phyloP scores from a whole-genome alignment of 768 basidiomycete species.

The Tylopilus felleus region DNA sequence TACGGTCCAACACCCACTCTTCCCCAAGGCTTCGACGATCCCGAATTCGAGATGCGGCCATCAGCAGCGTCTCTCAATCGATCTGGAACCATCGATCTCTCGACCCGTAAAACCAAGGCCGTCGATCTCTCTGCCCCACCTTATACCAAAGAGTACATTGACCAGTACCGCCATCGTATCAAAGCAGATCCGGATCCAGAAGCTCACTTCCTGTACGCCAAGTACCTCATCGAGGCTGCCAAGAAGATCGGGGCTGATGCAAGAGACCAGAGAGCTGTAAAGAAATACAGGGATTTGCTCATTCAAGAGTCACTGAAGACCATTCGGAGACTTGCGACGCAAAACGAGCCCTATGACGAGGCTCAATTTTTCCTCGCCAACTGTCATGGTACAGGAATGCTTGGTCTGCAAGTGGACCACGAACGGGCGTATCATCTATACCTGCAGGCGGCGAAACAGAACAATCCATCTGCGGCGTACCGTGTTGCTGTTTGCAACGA shows the following conservation, averaged over 20 bases:
- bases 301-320: conserved; percentile 89
- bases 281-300: conserved; percentile 87
- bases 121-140: conserved; percentile 81
- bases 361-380: conserved; percentile 99
- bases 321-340: conserved; percentile 87
- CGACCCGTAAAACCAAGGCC: conserved; percentile 72
- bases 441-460: conserved; percentile 95
- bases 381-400: conserved; percentile 91
- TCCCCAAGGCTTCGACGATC: conserved; percentile 33
- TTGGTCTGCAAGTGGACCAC: conserved; percentile 96
- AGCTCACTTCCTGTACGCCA: conserved; percentile 96
- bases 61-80: conserved; percentile 47
- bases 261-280: conserved; percentile 76
- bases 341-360: conserved; percentile 88
- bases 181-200: conserved; percentile 98
- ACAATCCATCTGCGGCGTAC: conserved; percentile 92
- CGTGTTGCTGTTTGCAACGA: conserved; percentile 99
- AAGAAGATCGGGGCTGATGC: conserved; percentile 78
- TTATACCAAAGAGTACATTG: conserved; percentile 94
- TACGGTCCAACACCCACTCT: conserved; percentile 27
- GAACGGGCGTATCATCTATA: conserved; percentile 97
- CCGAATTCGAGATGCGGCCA: conserved; percentile 54
- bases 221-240: conserved; percentile 97
- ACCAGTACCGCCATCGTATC: conserved; percentile 95
- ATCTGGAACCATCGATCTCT: conserved; percentile 52